phyloP scores from a whole-genome alignment of 1,139 yeast species.

The Nakaseomyces bracarensis region DNA sequence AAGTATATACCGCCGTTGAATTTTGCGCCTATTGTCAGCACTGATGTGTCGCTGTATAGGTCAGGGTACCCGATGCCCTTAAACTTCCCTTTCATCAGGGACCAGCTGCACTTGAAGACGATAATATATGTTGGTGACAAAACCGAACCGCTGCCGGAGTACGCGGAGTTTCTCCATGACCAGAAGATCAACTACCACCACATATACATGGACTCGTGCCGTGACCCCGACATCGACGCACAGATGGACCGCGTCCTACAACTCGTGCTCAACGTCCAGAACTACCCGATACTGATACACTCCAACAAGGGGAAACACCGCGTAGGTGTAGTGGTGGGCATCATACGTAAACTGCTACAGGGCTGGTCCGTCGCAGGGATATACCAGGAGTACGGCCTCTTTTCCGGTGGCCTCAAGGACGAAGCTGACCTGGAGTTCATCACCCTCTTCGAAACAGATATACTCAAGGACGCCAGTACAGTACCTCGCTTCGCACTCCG shows the following conservation, averaged over 20 bases:
- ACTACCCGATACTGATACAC: conserved; percentile 81
- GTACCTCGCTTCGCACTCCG: conserved; percentile 5
- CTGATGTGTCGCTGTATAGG: conserved; percentile 74
- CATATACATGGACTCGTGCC: conserved; percentile 59
- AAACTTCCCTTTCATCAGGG: conserved; percentile 63
- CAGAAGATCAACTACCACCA: conserved; percentile 52
- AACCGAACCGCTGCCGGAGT: conserved; percentile 52
- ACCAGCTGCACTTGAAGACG: conserved; percentile 62
- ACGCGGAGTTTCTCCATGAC: conserved; percentile 49
- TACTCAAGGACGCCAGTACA: conserved; percentile 1
- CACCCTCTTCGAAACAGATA: conserved; percentile 29
- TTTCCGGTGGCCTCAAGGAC: conserved; percentile 80
- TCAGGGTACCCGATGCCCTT: conserved; percentile 90
- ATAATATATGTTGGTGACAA: conserved; percentile 80
- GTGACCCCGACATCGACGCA: conserved; percentile 60
- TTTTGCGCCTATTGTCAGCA: conserved; percentile 58
- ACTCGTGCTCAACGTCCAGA: conserved; percentile 56
- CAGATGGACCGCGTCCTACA: conserved; percentile 56
- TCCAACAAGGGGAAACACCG: conserved; percentile 94
- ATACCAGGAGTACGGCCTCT: conserved; percentile 87
- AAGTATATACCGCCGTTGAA: conserved; percentile 79
- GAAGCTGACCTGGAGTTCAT: conserved; percentile 73
- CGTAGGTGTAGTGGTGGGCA: conserved; percentile 84
- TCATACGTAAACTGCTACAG: conserved; percentile 74
- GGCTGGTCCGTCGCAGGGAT: conserved; percentile 93